These are phyloP conservation scores for Corylus americana DNA, from an alignment of 306 rosid genomes.

Conservation along the genomic window DNA sequence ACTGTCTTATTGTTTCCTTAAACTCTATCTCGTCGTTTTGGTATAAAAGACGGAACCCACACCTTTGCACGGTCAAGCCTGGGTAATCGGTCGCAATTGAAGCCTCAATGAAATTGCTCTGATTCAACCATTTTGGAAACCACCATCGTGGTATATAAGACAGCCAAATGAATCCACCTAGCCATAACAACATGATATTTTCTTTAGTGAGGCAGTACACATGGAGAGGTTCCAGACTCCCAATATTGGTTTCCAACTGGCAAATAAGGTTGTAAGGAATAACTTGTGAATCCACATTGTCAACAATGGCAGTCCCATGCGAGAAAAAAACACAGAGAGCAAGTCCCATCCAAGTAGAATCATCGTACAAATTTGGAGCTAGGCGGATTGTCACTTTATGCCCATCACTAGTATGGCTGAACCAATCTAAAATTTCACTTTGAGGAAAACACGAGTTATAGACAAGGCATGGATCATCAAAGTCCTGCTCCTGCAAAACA, in stretches of 20 bases:
- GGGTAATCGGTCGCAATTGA: too few species aligned
- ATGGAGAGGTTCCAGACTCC: not conserved
- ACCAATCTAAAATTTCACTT: conserved; percentile 5
- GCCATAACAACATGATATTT: too few species aligned
- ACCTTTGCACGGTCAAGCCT: too few species aligned
- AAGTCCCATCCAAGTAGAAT: conserved; percentile 22
- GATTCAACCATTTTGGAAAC: too few species aligned
- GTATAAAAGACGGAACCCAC: too few species aligned
- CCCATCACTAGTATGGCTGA: not conserved
- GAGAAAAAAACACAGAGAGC: conserved; percentile 18
- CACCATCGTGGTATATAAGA: too few species aligned
- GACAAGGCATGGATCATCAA: too few species aligned
- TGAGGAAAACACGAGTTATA: not conserved
- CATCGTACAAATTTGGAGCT: not conserved
- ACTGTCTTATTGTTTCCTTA: too few species aligned
- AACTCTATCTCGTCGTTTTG: too few species aligned
- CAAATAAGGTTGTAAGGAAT: conserved; percentile 19
- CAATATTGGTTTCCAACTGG: not conserved
- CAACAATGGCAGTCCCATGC: not conserved
- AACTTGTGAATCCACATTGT: not conserved
- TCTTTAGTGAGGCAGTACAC: not conserved
- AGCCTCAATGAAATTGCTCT: too few species aligned
- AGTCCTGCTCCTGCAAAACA: too few species aligned
- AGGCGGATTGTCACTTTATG: not conserved
- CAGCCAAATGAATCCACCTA: too few species aligned